Conservation (phyloP, 1,284 basidiomycete species). For the Boletus calvinii region DNA sequence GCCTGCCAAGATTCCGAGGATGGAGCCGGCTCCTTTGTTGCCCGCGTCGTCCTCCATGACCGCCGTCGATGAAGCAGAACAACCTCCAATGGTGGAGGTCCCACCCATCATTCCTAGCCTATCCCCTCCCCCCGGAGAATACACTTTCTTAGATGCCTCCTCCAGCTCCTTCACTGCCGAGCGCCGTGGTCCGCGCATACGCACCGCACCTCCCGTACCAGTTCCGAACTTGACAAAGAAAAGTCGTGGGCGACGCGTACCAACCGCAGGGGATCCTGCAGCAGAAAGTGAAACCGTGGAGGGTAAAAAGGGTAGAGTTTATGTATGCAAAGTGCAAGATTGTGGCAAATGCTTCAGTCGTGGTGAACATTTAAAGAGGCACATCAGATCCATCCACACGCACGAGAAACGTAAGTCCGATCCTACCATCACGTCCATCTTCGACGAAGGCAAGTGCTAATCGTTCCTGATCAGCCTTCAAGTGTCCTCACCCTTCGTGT, state of each 20-base stretch:
- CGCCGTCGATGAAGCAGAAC: conserved; percentile 27
- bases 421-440: conserved; percentile 15
- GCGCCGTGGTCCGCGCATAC: conserved; percentile 37
- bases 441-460: conserved; percentile 18
- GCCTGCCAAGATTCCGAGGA: conserved; percentile 31
- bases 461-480: conserved; percentile 47
- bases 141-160: conserved; percentile 36
- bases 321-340: conserved; percentile 63
- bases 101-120: conserved; percentile 11
- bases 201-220: conserved; percentile 52
- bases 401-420: conserved; percentile 69
- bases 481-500: conserved; percentile 55
- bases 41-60: conserved; percentile 32
- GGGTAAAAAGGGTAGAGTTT: conserved; percentile 47
- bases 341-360: conserved; percentile 75
- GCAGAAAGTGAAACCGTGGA: conserved; percentile 30
- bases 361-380: conserved; percentile 76
- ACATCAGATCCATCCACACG: conserved; percentile 74
- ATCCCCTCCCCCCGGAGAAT: conserved; percentile 34
- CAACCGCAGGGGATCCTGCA: conserved; percentile 39
- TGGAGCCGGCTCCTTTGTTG: conserved; percentile 26
- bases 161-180: conserved; percentile 37
- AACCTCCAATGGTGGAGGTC: conserved; percentile 9
- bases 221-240: conserved; percentile 73
- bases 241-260: conserved; percentile 67